A percentile compares a stretch with the other conserved stretches of the same genome.
phyloP scores from a whole-genome alignment of 2,329 filamentous ascomycete species.

The Balansia obtecta region DNA sequence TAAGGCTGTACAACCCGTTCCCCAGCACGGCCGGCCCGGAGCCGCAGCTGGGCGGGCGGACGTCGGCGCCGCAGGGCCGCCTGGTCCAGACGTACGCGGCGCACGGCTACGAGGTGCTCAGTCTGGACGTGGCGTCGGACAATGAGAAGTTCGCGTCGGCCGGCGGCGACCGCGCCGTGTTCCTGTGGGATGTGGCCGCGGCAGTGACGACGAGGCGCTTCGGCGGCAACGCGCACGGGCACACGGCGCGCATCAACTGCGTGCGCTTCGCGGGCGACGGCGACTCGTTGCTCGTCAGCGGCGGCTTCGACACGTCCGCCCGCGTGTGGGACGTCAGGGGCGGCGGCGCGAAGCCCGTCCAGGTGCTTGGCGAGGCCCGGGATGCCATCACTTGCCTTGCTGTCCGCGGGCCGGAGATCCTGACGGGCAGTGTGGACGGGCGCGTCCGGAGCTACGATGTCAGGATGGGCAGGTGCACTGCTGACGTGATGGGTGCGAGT shows the following conservation, averaged over 20 bases:
- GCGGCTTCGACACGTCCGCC: slow-evolving; percentile 64
- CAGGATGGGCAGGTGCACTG: slow-evolving; percentile 56
- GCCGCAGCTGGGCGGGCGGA: slow-evolving; percentile 14
- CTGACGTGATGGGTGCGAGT: slow-evolving; percentile 55
- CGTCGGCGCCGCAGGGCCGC: slow-evolving; percentile 31
- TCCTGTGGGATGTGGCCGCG: slow-evolving; percentile 85
- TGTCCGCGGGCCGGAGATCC: slow-evolving; percentile 43
- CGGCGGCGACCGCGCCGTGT: slow-evolving; percentile 82
- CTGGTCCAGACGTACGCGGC: slow-evolving; percentile 82
- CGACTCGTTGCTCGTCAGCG: slow-evolving; percentile 60
- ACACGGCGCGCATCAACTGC: slow-evolving; percentile 63
- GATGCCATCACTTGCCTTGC: slow-evolving; percentile 50
- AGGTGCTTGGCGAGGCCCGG: slow-evolving; percentile 59
- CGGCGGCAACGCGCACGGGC: slow-evolving; percentile 45
- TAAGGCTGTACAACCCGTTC: slow-evolving; percentile 75
- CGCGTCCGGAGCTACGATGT: slow-evolving; percentile 73
- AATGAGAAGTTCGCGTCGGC: slow-evolving; percentile 80
- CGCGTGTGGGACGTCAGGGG: slow-evolving; percentile 61
- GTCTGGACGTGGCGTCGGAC: slow-evolving; percentile 58
- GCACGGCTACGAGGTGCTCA: slow-evolving; percentile 86
- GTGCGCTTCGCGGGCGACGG: slow-evolving; percentile 67
- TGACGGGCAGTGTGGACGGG: slow-evolving; percentile 75
- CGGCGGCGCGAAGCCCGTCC: slow-evolving; percentile 48
- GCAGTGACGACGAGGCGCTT: slow-evolving; percentile 69
- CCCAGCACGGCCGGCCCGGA: slow-evolving; percentile 29